phyloP scores from a whole-genome alignment of 306 rosid species.

The Carpinus viminea region DNA sequence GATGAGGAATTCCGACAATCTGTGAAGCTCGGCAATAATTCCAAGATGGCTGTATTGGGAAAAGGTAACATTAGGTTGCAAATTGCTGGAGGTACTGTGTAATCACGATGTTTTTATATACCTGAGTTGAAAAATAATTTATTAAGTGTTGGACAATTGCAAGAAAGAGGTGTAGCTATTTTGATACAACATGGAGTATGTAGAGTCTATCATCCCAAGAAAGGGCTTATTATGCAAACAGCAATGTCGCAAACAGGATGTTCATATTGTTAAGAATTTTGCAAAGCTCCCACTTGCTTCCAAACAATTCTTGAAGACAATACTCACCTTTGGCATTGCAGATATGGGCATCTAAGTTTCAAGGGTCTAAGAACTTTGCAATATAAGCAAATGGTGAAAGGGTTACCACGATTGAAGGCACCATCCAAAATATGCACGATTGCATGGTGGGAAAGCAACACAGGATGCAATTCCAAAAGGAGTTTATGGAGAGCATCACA shows the following conservation, averaged over 20 bases:
- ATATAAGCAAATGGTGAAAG: neutral
- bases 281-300: neutral
- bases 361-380: neutral
- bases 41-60: neutral
- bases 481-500: constrained; percentile 8
- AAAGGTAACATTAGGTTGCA: neutral
- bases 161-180: neutral
- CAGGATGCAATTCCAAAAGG: neutral
- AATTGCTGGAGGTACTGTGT: neutral
- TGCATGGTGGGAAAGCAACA: neutral
- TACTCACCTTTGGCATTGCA: neutral
- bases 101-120: constrained; percentile 2
- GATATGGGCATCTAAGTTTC: constrained; percentile 2
- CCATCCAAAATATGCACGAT: neutral
- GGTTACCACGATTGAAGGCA: neutral
- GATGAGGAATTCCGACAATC: neutral
- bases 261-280: neutral
- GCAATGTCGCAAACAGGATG: neutral
- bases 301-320: neutral
- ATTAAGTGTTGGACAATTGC: constrained; percentile 5
- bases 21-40: neutral
- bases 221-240: neutral
- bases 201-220: neutral
- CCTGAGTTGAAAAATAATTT: constrained; percentile 7
- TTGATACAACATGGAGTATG: neutral